Evolutionary conservation across 306 rosid genomes (phyloP), one percentile per base, ranked within the genome.

Genomic region (Castanospermum australe): DNA sequence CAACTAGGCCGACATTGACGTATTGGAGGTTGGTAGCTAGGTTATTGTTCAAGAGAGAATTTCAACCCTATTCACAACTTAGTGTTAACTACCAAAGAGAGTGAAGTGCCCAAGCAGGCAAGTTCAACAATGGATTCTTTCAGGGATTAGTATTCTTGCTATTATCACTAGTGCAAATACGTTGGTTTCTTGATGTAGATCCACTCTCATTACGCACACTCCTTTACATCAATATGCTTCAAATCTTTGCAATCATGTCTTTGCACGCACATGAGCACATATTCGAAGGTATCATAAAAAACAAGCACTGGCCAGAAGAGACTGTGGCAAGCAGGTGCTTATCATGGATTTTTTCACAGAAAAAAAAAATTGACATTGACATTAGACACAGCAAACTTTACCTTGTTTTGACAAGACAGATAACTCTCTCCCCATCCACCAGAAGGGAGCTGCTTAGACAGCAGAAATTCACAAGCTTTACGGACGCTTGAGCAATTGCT

Each of bases 341-440:
- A 28, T 33, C 32, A 71, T 54, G 50, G 35, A 61, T 60, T 35
- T 50, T 60, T 35, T 50, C 35, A 17, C 9, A 14, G 22, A 14
- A 48, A 22, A 67, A 30, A 47, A 2, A 71, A 66, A 13, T 2
- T 4, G 28, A 83, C 42, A 20, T 36, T 51, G 22, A 55, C 55
- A 47, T 42, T 55, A 63, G 50, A 70, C 64, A 38, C 4, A 30
- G 51, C 15, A 81, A 84, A 61, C 9, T 67, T 54, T 6, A 87
- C 98, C 98, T 91, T 93, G 76, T 93, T 88, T 87, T 93, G 98
- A 86, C 93, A 85, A 30, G 97, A 93, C 66, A 91, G 87, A 69
- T 93, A 93, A 72, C 98, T 93, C 86, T 93, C 98, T 84, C 84
- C 93, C 97, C 98, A 93, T 42, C 98, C 97, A 84, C 98, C 98